These are phyloP conservation scores for Noccaea bulbosa DNA, from an alignment of 345 rosid species.

Conservation along the genomic window DNA sequence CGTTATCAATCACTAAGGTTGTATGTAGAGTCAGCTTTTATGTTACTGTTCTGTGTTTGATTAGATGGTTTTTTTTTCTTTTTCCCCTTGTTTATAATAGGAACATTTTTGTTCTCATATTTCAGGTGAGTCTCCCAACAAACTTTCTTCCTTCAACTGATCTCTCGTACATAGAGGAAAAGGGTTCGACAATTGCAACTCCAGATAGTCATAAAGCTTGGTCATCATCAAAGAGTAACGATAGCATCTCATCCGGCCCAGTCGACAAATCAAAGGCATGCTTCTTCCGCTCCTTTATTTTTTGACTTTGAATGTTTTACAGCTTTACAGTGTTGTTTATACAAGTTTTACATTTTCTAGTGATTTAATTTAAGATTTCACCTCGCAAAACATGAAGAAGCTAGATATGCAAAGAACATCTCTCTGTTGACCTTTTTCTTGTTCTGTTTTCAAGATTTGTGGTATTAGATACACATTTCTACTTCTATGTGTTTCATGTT, in stretches of 20 bases:
- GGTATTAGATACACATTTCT: slow-evolving; percentile 1
- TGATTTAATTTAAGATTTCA: slow-evolving; percentile 11
- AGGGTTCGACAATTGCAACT: slow-evolving; percentile 47
- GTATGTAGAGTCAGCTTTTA: slow-evolving; percentile 8
- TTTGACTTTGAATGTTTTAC: slow-evolving; percentile 16
- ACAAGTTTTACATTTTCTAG: slow-evolving; percentile 7
- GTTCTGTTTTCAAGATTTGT: slow-evolving; percentile 8
- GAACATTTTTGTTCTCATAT: slow-evolving; percentile 14
- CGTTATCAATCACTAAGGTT: slow-evolving; percentile 76
- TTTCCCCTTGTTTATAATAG: neutral
- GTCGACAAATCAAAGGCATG: slow-evolving; percentile 61
- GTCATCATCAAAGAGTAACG: slow-evolving; percentile 46
- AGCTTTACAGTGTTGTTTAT: neutral
- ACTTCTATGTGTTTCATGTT: slow-evolving; percentile 34
- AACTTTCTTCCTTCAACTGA: slow-evolving; percentile 56
- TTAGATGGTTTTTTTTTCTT: neutral
- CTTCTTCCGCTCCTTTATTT: slow-evolving; percentile 23
- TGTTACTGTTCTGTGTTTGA: slow-evolving; percentile 20
- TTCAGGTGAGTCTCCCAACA: slow-evolving; percentile 69
- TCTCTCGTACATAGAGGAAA: slow-evolving; percentile 52
- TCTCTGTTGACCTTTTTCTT: slow-evolving; percentile 18
- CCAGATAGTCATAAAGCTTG: slow-evolving; percentile 49
- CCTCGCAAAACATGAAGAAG: slow-evolving; percentile 1
- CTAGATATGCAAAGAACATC: slow-evolving; percentile 3
- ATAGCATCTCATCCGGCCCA: slow-evolving; percentile 43